A percentile compares a stretch with the other conserved stretches of the same genome.
Conservation (phyloP, 192 early-diverging fungal species). For the Backusella australiensis region DNA sequence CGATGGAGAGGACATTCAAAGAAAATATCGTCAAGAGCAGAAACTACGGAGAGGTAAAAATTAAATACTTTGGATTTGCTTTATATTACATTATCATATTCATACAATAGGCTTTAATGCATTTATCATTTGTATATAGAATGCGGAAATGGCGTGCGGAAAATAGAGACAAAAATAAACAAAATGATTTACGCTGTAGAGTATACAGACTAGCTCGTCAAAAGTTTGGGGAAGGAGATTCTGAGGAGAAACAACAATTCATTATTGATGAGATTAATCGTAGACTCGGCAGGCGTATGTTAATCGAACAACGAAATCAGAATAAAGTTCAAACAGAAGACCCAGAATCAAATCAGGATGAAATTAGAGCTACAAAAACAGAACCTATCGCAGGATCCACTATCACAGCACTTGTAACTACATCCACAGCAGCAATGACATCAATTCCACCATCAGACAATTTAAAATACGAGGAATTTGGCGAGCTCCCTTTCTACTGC, state of each 20-base stretch:
- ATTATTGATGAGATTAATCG: constrained; percentile 60
- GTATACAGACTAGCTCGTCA: constrained; percentile 63
- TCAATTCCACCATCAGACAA: neutral
- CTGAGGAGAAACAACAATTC: constrained; percentile 57
- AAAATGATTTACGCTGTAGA: constrained; percentile 69
- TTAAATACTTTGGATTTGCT: no score
- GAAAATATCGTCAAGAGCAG: constrained; percentile 41
- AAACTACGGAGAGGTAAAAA: constrained; percentile 37
- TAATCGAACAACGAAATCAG: constrained; percentile 6
- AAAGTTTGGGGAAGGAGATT: constrained; percentile 61
- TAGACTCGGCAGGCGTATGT: constrained; percentile 29
- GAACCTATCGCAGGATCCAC: neutral
- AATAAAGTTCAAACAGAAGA: neutral
- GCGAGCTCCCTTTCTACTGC: constrained; percentile 17
- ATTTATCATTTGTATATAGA: constrained; percentile 12
- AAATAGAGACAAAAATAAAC: constrained; percentile 53
- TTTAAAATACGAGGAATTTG: neutral
- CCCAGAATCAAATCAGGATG: neutral
- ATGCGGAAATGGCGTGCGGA: constrained; percentile 49
- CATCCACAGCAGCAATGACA: neutral
- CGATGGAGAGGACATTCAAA: constrained; percentile 49
- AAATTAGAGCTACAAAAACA: neutral
- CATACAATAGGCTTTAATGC: neutral
- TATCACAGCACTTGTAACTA: neutral
- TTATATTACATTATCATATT: no score